Evolutionary conservation across 768 basidiomycete genomes (phyloP), one percentile per base, ranked within the genome.

Genomic region (Lentinula aciculospora): DNA sequence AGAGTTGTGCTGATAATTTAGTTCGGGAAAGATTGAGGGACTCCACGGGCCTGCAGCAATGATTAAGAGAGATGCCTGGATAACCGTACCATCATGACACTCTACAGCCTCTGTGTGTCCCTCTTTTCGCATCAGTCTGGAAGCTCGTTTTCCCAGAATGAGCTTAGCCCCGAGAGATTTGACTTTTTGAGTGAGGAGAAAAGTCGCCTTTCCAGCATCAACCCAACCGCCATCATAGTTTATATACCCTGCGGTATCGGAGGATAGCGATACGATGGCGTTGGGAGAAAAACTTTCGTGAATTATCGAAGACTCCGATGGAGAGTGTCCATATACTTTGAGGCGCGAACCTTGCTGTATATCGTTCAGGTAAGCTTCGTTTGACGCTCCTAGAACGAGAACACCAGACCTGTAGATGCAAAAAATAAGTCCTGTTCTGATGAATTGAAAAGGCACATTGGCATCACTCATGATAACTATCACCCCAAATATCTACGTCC

Each of bases 201-300:
- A 64, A 8, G 93, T 65, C 3, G 88, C 92, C 65, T 86, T 81
- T 1, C 78, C 75, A 1, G 94, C 92, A 65, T 87, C 77, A 2
- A 83, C 92, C 94, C 94, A 98, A 13, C 94, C 94, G 1, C 88
- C 83, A 36, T 89, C 85, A 7, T 72, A 73, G 64, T 94, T 96
- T 45, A 88, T 62, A 65, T 89, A 95, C 1, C 87, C 91, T 69
- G 61, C 32, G 66, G 69, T 56, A 6, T 72, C 67, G 56, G 80
- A 75, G 13, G 70, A 62, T 7, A 69, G 74, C 10, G n/a, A 34
- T 3, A 71, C 66, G 45, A 42, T 63, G 23, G 81, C 75, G 15
- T 63, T 17, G 12, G 25, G 8, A 2, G 85, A 81, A 62, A 89
- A 85, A 5, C 71, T 69, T 13, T 66, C 60, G n/a, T 75, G 78